Evolutionary conservation across 2,329 filamentous ascomycete genomes (phyloP), one percentile per base, ranked within the genome.

Genomic region (Leptodontidium sp.): DNA sequence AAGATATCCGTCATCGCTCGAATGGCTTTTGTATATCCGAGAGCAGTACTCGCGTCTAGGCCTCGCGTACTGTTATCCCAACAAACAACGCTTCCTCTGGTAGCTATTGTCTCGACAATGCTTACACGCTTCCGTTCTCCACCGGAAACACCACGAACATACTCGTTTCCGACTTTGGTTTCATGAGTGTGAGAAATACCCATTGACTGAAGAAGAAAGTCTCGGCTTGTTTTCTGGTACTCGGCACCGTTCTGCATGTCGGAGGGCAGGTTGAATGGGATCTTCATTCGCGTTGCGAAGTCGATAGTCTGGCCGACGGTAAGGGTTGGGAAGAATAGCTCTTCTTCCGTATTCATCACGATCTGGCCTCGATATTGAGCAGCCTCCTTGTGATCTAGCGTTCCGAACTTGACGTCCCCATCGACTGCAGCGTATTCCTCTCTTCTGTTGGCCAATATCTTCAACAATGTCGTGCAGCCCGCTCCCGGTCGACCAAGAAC

Each of bases 391-490:
- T 78, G 69, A 4, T 76, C 74, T 63, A 87, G 78, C 0, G 80
- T 79, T 1, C 85, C 89, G 72, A 85, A 91, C 24, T 81, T 80
- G 3, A 91, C 84, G 43, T 90, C 84, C 0, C 89, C 90, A 0
- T 83, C 77, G 2, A 92, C 84, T 1, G 81, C 82, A 50, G 84
- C 82, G 71, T 86, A 92, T 3, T 89, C 90, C 5, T 78, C 80
- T 49, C 89, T 81, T 66, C 86, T 84, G 74, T 93, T 93, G 62
- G 89, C 84, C 6, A 93, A 82, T 73, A 91, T 83, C 74, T 91
- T 93, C 57, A 94, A 82, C 15, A 93, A 82, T 0, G 90, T 91
- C 0, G 90, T 91, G 77, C 91, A 93, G 38, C 90, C 90, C 2
- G 88, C 84, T 0, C 90, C 91, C 0, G 91, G 90, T 0, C 90